Evolutionary conservation across 495 filamentous ascomycete species (phyloP).

Genomic region (Corynascus novoguineensis): DNA sequence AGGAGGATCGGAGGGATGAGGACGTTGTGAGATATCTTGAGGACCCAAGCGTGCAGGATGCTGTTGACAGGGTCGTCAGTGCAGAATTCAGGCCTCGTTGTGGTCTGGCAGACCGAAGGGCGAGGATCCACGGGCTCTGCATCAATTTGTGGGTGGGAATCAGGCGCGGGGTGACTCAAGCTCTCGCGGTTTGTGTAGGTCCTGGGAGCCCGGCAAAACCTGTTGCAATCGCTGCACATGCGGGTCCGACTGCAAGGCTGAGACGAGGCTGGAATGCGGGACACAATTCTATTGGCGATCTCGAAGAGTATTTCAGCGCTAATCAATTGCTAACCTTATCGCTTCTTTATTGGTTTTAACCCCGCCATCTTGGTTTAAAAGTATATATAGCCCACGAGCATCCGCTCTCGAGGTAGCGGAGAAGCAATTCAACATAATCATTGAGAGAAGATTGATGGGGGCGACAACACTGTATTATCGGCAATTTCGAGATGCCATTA

Average conservation of each 20-base stretch:
- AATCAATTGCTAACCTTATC: neutral
- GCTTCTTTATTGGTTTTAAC: neutral
- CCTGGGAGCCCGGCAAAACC: slow-evolving; percentile 23
- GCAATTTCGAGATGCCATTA: too few relatives aligned
- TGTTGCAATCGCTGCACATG: slow-evolving; percentile 7
- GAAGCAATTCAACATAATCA: too few relatives aligned
- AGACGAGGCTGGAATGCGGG: neutral
- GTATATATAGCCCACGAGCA: too few relatives aligned
- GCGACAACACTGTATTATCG: too few relatives aligned
- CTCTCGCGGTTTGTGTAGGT: slow-evolving; percentile 7
- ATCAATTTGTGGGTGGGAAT: slow-evolving; percentile 27
- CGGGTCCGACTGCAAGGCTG: slow-evolving; percentile 21
- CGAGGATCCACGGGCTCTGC: slow-evolving; percentile 24
- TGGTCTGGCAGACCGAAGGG: slow-evolving; percentile 25
- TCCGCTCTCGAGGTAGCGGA: too few relatives aligned
- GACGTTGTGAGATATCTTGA: neutral
- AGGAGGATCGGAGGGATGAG: neutral
- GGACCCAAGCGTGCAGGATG: neutral
- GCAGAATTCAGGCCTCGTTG: slow-evolving; percentile 17
- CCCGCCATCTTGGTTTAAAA: slow-evolving; percentile 5
- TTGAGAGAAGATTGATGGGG: too few relatives aligned
- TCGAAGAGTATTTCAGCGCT: neutral
- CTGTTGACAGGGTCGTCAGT: slow-evolving; percentile 1
- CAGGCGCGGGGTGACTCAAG: slow-evolving; percentile 25
- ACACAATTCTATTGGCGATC: neutral